Evolutionary conservation across 306 rosid species (phyloP).

Genomic region (Medicago truncatula): DNA sequence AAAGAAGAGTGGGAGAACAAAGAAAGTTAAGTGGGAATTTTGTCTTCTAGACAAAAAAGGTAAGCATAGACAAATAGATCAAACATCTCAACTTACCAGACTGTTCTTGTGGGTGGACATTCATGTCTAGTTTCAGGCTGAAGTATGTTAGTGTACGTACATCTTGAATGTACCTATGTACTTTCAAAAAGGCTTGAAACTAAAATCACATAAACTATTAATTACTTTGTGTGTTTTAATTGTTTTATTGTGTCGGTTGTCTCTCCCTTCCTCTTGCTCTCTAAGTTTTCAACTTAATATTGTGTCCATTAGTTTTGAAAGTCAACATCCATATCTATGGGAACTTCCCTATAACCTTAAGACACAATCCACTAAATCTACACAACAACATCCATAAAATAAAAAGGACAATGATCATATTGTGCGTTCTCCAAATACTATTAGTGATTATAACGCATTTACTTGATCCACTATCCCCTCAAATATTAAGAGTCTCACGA

Average conservation of each 20-base stretch:
- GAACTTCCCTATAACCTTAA: not conserved
- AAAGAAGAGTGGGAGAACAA: conserved; percentile 21
- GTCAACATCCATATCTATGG: not conserved
- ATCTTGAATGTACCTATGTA: not conserved
- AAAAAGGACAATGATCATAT: not conserved
- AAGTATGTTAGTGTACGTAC: not conserved
- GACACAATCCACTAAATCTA: not conserved
- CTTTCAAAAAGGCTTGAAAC: not conserved
- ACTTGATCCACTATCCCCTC: not conserved
- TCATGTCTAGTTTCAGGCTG: not conserved
- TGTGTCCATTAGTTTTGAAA: not conserved
- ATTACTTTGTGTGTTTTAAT: not conserved
- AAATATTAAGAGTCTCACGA: no score
- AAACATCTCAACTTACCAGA: not conserved
- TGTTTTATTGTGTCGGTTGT: not conserved
- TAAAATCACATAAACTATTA: not conserved
- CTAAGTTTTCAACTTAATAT: not conserved
- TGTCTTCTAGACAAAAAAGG: conserved; percentile 5
- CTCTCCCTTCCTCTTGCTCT: not conserved
- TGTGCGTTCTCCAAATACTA: no score
- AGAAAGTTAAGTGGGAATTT: not conserved
- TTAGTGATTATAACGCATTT: no score
- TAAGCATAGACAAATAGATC: not conserved
- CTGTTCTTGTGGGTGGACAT: not conserved
- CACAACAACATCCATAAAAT: not conserved